These are phyloP conservation scores for Penicillium dipodomyicola DNA, from an alignment of 495 filamentous ascomycete species.

Conservation along the genomic window DNA sequence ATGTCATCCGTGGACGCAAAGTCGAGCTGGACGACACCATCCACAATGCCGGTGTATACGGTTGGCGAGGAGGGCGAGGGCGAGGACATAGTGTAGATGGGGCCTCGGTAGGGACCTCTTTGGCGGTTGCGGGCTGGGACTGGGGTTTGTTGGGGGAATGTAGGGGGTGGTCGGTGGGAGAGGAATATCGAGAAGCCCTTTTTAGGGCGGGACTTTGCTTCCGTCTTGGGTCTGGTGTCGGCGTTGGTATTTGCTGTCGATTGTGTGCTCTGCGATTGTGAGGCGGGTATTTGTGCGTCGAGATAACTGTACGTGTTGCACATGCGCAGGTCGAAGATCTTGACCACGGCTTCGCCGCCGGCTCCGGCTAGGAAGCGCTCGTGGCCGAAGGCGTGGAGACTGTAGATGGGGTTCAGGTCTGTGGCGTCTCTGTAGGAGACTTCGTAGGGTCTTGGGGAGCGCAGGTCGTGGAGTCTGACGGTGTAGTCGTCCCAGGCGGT, in stretches of 20 bases:
- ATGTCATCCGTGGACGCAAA: constrained; percentile 51
- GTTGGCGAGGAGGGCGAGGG: constrained; percentile 54
- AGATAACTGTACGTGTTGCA: constrained; percentile 45
- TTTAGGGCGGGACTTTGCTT: constrained; percentile 15
- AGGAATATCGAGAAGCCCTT: constrained; percentile 44
- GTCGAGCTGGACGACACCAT: constrained; percentile 51
- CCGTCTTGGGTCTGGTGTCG: background rate
- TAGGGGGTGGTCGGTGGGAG: constrained; percentile 25
- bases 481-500: constrained; percentile 60
- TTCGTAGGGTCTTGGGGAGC: constrained; percentile 48
- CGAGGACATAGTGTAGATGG: constrained; percentile 58
- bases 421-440: constrained; percentile 54
- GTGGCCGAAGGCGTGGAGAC: constrained; percentile 54
- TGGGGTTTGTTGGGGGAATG: constrained; percentile 3
- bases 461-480: constrained; percentile 67
- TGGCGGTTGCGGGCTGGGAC: constrained; percentile 11
- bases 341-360: constrained; percentile 55
- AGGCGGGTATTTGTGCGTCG: constrained; percentile 20
- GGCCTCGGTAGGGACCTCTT: constrained; percentile 36
- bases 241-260: background rate
- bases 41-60: constrained; percentile 57
- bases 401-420: constrained; percentile 58
- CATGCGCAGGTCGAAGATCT: constrained; percentile 65
- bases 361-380: constrained; percentile 59
- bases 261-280: constrained; percentile 5